Conservation (phyloP, 768 basidiomycete species). For the Neoboletus brunneissimus region DNA sequence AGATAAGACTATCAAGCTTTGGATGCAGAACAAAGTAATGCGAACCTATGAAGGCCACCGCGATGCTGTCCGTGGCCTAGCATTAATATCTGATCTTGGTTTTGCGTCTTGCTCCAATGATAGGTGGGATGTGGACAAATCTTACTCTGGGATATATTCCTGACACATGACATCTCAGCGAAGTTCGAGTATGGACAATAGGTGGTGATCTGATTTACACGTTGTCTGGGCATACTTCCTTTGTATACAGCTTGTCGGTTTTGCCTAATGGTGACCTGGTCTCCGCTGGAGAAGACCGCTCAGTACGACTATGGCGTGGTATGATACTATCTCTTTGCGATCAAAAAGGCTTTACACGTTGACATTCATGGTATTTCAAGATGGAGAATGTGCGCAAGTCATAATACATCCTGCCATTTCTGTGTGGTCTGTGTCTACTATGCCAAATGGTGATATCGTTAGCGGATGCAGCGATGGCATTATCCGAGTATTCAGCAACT, state of each 20-base stretch:
- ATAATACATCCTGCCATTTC: constrained; percentile 94
- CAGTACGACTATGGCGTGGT: constrained; percentile 90
- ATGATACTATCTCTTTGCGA: constrained; percentile 21
- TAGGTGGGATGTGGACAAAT: constrained; percentile 46
- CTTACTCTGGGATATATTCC: background rate
- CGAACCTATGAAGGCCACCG: constrained; percentile 83
- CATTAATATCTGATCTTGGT: constrained; percentile 77
- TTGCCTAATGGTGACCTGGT: constrained; percentile 81
- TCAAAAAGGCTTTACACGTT: background rate
- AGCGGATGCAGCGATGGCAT: constrained; percentile 88
- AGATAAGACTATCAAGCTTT: constrained; percentile 90
- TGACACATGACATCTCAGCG: constrained; percentile 44
- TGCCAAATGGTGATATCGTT: constrained; percentile 90
- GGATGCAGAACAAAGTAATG: constrained; percentile 72
- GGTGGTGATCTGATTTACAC: constrained; percentile 74
- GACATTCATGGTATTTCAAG: constrained; percentile 36
- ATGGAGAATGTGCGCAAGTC: constrained; percentile 85
- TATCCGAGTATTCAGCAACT: constrained; percentile 81
- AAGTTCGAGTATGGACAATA: constrained; percentile 90
- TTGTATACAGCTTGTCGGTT: constrained; percentile 87
- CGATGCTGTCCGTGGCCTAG: constrained; percentile 87
- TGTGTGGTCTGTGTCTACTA: constrained; percentile 89
- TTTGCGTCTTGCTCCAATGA: constrained; percentile 98
- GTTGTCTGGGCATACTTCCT: constrained; percentile 93
- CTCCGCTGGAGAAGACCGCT: constrained; percentile 93